Evolutionary conservation across 2,329 filamentous ascomycete genomes (phyloP).

Genomic region (Aureobasidium sp.): DNA sequence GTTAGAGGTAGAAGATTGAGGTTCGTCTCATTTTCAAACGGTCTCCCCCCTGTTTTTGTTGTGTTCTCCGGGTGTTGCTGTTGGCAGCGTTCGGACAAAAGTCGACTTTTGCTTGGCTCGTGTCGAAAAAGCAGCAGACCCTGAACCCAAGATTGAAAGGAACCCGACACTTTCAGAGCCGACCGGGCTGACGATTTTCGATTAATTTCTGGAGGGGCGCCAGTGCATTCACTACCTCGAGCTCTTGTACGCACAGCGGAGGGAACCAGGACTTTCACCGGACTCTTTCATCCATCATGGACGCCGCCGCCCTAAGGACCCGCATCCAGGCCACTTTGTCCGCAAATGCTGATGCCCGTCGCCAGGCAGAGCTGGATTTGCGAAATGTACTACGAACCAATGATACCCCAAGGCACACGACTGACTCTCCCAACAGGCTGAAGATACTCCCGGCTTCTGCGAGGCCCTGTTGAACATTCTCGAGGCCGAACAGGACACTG

Average conservation of each 20-base stretch:
- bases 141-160: conserved; percentile 7
- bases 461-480: conserved; percentile 86
- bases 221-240: not conserved
- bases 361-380: conserved; percentile 71
- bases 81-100: not conserved
- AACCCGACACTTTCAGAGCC: not conserved
- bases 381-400: conserved; percentile 58
- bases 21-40: not conserved
- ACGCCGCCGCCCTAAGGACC: conserved; percentile 65
- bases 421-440: conserved; percentile 54
- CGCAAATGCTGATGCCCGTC: conserved; percentile 65
- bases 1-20: too few species aligned
- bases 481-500: conserved; percentile 76
- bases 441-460: conserved; percentile 82
- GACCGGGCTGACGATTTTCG: not conserved
- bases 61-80: not conserved
- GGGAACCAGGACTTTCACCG: not conserved
- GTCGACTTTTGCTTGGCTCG: not conserved
- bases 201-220: conserved; percentile 10
- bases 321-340: conserved; percentile 72
- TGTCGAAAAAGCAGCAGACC: conserved; percentile 7
- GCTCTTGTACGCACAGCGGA: not conserved
- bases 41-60: not conserved
- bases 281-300: conserved; percentile 46
- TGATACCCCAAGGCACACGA: not conserved